Evolutionary conservation across 208 protist species (phyloP).

Genomic region (Leishmania mexicana): DNA sequence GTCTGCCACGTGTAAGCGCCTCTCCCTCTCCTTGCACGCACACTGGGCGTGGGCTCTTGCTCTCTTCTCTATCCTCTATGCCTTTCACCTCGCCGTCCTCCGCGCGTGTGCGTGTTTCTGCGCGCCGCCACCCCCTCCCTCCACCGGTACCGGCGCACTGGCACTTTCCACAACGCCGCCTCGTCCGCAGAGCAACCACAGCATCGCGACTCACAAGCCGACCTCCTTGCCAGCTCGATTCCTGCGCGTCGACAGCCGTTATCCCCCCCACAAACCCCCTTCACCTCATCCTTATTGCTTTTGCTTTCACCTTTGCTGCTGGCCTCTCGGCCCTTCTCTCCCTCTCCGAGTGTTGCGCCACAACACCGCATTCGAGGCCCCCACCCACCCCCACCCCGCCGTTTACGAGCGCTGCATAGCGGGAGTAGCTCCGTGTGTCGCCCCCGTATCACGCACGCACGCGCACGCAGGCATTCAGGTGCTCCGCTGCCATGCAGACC

Average conservation of each 20-base stretch:
- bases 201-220: neutral
- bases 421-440: neutral
- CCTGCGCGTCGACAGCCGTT: neutral
- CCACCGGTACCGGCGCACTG: neutral
- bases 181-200: neutral
- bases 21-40: neutral
- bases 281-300: neutral
- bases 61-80: neutral
- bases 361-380: neutral
- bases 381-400: neutral
- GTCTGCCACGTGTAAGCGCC: neutral
- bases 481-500: constrained; percentile 4
- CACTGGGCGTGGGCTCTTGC: neutral
- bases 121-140: neutral
- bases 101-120: neutral
- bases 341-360: neutral
- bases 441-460: neutral
- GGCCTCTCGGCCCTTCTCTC: neutral
- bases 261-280: neutral
- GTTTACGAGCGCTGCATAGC: neutral
- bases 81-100: neutral
- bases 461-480: neutral
- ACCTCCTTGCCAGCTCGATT: neutral
- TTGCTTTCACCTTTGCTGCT: neutral
- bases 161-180: neutral